Base-by-base conservation (phyloP, 2,329 filamentous ascomycete genomes). In the Rhynchosporium secalis region DNA sequence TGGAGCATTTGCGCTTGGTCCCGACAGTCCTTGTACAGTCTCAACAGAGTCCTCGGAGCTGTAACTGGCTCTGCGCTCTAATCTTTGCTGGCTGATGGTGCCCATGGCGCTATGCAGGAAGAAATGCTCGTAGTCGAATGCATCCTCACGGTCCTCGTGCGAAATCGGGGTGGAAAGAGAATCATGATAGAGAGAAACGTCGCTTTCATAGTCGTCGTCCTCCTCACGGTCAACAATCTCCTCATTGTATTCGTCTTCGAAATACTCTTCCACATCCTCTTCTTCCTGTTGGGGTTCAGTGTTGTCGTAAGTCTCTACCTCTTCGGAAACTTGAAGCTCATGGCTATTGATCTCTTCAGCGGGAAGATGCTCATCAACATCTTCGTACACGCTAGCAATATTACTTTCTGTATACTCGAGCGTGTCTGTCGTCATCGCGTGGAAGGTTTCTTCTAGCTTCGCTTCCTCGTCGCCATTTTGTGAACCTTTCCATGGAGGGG, bases 91-190 rank as follows among this genome's bases (percentile, higher is more conserved):
- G 68, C 83, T 86, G 72, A 92, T 87, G 2, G 83, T 92, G 5
- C 92, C 92, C 83, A 97, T 88, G 10, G 92, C 92, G 68, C 91
- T 96, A 75, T 97, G 92, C 13, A 97, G 81, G 75, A 96, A 96
- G 77, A 97, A 97, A 73, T 96, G 88, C 75, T 96, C 91, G 66
- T 98, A 98, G 74, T 98, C 94, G 72, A 98, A 98, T 1, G 93
- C 93, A 75, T 98, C 94, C 68, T 93, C 88, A 26, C 94, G 89
- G 74, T 97, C 92, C 77, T 98, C 94, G 71, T 98, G 94, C 0
- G 92, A 91, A 5, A 89, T 77, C 8, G 83, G 82, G 57, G 84
- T 81, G 60, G 84, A 80, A 54, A 81, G 74, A 0, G 82, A 78
- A 68, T 87, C 86, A 69, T 88, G 84, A 70, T 89, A 87, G 6